Evolutionary conservation across 768 basidiomycete species (phyloP).

Genomic region (Podaxis carcinomalis): DNA sequence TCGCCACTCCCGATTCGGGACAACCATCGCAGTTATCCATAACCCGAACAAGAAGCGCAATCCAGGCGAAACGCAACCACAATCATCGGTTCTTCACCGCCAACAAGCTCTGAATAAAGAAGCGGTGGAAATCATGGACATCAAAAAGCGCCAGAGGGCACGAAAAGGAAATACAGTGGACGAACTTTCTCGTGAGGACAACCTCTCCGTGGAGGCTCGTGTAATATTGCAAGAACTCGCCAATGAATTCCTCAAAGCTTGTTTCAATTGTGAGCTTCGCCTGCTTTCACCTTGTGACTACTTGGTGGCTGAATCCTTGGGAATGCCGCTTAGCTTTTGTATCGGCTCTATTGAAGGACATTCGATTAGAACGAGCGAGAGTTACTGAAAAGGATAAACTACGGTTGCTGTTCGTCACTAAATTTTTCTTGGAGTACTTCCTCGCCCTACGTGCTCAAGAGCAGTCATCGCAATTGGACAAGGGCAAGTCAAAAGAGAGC

Average conservation of each 20-base stretch:
- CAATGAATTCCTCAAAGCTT: slow-evolving; percentile 69
- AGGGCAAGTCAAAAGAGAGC: slow-evolving; percentile 17
- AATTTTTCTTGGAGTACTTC: slow-evolving; percentile 94
- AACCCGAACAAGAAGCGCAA: slow-evolving; percentile 48
- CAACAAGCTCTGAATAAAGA: slow-evolving; percentile 75
- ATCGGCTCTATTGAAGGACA: slow-evolving; percentile 81
- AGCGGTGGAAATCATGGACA: slow-evolving; percentile 67
- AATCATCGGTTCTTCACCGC: slow-evolving; percentile 76
- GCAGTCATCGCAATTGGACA: slow-evolving; percentile 16
- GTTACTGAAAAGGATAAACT: slow-evolving; percentile 95
- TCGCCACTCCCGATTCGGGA: slow-evolving; percentile 94
- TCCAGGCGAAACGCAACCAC: slow-evolving; percentile 26
- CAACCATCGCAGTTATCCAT: slow-evolving; percentile 80
- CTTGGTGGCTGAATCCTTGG: slow-evolving; percentile 7
- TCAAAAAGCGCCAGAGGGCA: slow-evolving; percentile 54
- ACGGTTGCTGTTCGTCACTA: slow-evolving; percentile 78
- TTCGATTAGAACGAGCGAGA: slow-evolving; percentile 86
- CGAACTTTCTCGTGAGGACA: slow-evolving; percentile 65
- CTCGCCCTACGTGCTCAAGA: slow-evolving; percentile 47
- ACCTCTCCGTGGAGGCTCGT: slow-evolving; percentile 61
- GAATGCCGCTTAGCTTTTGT: slow-evolving; percentile 67
- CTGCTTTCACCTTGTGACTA: slow-evolving; percentile 6
- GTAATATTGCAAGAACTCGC: slow-evolving; percentile 65
- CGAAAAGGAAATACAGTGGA: slow-evolving; percentile 62
- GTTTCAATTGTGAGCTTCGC: slow-evolving; percentile 78